Conservation (phyloP, 805 yeast genomes). For the Wickerhamomyces queroliae region DNA sequence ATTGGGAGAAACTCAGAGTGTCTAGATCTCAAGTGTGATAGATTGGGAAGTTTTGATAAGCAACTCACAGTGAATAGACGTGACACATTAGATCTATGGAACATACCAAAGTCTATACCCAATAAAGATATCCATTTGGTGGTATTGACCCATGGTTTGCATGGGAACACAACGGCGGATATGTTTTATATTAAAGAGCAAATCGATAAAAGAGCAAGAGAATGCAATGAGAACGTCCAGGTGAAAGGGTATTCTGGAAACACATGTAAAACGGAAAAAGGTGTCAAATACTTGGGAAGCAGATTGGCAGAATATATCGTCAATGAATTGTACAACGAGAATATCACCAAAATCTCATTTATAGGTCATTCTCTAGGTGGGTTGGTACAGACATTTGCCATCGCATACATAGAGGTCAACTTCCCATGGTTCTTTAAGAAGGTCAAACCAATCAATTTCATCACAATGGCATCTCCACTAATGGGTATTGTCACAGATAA, state of each 20-base stretch:
- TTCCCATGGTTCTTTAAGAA: constrained; percentile 63
- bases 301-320: constrained; percentile 63
- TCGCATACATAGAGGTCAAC: constrained; percentile 62
- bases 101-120: constrained; percentile 41
- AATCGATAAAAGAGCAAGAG: constrained; percentile 38
- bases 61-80: constrained; percentile 42
- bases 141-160: constrained; percentile 70
- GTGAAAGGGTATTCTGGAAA: constrained; percentile 68
- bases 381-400: constrained; percentile 67
- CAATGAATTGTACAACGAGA: constrained; percentile 37
- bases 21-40: constrained; percentile 19
- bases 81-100: constrained; percentile 69
- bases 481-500: constrained; percentile 75
- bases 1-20: constrained; percentile 37
- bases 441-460: constrained; percentile 60
- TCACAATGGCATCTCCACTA: constrained; percentile 70
- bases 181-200: constrained; percentile 69
- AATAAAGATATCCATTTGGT: constrained; percentile 56
- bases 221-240: constrained; percentile 46
- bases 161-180: constrained; percentile 72
- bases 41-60: constrained; percentile 25
- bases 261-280: constrained; percentile 74
- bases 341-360: constrained; percentile 55
- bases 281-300: constrained; percentile 68
- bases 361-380: constrained; percentile 83